A percentile compares a stretch with the other conserved stretches of the same genome.
Evolutionary conservation across 1,284 basidiomycete genomes (phyloP).

Genomic region (Ustilago vetiveriae): DNA sequence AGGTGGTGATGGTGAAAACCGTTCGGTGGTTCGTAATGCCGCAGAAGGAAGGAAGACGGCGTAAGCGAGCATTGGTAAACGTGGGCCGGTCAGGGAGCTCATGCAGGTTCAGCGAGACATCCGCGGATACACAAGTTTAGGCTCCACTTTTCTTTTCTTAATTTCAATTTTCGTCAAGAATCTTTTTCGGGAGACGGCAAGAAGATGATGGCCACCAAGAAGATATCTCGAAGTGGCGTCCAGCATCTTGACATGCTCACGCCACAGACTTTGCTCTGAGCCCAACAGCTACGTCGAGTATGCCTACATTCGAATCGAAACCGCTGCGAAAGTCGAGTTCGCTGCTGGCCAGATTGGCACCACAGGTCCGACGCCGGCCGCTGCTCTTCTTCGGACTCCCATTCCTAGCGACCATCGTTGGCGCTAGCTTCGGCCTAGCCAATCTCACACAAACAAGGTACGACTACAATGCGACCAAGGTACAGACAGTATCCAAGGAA

Average conservation of each 20-base stretch:
- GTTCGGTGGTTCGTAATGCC: not conserved
- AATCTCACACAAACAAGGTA: constrained; percentile 89
- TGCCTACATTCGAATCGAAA: constrained; percentile 52
- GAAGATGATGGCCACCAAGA: too few species aligned
- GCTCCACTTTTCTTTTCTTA: not conserved
- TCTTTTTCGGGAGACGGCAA: not conserved
- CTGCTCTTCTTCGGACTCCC: constrained; percentile 81
- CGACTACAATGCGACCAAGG: constrained; percentile 83
- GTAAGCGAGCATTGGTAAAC: not conserved
- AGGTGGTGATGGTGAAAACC: not conserved
- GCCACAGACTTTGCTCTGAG: too few species aligned
- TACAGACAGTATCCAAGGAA: constrained; percentile 80
- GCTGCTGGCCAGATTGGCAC: constrained; percentile 23
- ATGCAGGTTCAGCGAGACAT: constrained; percentile 4
- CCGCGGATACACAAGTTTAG: not conserved
- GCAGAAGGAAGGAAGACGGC: not conserved
- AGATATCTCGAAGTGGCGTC: too few species aligned
- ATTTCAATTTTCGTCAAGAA: not conserved
- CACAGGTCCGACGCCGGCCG: constrained; percentile 67
- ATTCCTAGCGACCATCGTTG: constrained; percentile 85
- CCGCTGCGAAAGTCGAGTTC: constrained; percentile 37
- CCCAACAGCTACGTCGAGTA: not conserved
- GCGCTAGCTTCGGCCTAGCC: constrained; percentile 84
- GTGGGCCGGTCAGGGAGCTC: constrained; percentile 24
- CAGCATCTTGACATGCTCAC: too few species aligned